A percentile compares a stretch with the other conserved stretches of the same genome.
phyloP scores from a whole-genome alignment of 345 rosid species.

The Boechera divaricarpa region DNA sequence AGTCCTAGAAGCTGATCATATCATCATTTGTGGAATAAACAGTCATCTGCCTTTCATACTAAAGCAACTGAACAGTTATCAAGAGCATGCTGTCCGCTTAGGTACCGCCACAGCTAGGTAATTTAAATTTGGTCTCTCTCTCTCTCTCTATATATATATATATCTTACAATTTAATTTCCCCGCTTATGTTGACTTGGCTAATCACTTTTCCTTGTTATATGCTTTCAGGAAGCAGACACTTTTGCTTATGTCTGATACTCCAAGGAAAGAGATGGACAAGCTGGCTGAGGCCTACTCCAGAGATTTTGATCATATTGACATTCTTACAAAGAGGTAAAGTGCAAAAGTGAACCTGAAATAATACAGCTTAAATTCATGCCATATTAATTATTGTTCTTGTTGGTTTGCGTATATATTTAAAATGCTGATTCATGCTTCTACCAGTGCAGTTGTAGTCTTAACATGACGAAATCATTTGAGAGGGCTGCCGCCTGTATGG shows the following conservation, averaged over 20 bases:
- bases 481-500: constrained; percentile 84
- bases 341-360: not conserved
- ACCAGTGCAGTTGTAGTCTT: constrained; percentile 85
- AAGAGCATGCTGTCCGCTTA: constrained; percentile 84
- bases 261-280: constrained; percentile 94
- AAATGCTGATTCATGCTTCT: constrained; percentile 41
- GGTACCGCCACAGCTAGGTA: constrained; percentile 95
- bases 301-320: constrained; percentile 85
- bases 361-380: not conserved
- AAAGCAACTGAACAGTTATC: constrained; percentile 89
- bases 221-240: constrained; percentile 81
- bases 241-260: constrained; percentile 92
- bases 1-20: constrained; percentile 90
- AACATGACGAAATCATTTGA: constrained; percentile 89
- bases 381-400: not conserved
- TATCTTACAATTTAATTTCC: not conserved
- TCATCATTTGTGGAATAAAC: constrained; percentile 87
- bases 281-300: constrained; percentile 71
- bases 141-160: not conserved
- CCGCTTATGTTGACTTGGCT: constrained; percentile 24
- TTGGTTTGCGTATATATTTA: not conserved
- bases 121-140: constrained; percentile 10
- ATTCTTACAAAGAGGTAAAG: constrained; percentile 83
- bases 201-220: constrained; percentile 25
- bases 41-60: constrained; percentile 80